A percentile compares a stretch with the other conserved stretches of the same genome.
Conservation (phyloP, 164 flowering plant genomes). For the Sedum album region DNA sequence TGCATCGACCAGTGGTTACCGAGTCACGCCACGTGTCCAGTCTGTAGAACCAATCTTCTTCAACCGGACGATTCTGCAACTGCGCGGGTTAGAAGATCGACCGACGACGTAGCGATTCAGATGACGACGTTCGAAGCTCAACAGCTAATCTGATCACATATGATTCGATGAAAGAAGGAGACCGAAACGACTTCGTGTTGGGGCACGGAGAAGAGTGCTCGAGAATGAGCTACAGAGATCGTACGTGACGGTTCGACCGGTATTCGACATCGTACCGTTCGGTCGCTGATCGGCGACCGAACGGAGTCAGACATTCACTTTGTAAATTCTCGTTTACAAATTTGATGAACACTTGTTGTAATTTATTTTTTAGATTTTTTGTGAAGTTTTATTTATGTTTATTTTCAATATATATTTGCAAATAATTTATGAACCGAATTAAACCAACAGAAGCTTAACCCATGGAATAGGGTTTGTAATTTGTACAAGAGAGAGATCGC, state of each 20-base stretch:
- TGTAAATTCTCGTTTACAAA: no score
- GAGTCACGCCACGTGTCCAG: slow-evolving; percentile 35
- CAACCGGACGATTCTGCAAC: not conserved
- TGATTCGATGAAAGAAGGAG: not conserved
- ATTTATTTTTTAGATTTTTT: no score
- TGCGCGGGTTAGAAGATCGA: not conserved
- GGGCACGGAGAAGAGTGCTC: not conserved
- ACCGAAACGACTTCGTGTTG: not conserved
- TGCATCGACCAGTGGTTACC: slow-evolving; percentile 37
- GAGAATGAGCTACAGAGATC: not conserved
- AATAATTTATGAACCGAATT: no score
- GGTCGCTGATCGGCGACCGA: not conserved
- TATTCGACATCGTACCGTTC: not conserved
- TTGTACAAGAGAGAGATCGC: no score
- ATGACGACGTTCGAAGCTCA: not conserved
- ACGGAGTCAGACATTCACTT: not conserved
- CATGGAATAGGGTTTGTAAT: no score
- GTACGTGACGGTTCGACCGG: not conserved
- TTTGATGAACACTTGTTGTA: no score
- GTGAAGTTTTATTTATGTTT: no score
- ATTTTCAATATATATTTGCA: no score
- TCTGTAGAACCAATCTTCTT: slow-evolving; percentile 31
- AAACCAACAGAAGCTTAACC: no score
- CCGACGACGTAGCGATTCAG: not conserved
- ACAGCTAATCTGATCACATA: not conserved